Evolutionary conservation across 139 green algal species (phyloP), one percentile per base, ranked within the genome.

Genomic region (Closterium sp.): DNA sequence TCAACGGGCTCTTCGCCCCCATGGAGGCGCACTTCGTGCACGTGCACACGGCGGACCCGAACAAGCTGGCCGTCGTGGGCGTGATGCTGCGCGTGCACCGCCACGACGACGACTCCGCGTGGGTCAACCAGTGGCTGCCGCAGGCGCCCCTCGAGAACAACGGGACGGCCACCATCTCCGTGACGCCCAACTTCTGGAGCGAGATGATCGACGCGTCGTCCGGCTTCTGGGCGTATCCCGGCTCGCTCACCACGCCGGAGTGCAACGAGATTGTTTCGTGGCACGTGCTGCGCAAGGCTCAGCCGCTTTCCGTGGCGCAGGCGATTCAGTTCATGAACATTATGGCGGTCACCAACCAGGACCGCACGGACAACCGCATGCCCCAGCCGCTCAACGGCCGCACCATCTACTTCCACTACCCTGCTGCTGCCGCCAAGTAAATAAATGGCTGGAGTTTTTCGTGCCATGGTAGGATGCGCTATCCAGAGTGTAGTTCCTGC

Each of bases 1-100:
- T 92, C 45, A 86, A 92, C 45, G 89, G 89, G 73, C n/a, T 90
- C 1, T 92, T 92, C 70, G 31, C 21, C 21, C 29, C 89, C 27
- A 24, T 90, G n/a, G 70, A 92, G 70, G 89, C 21, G 73, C 89
- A 92, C 70, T 90, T 92, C 22, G 89, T 92, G 70, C 89, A 92
- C 89, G 27, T 38, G 28, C 11, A 79, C 70, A 30, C 27, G 17
- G 29, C 7, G 9, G 29, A 90, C 34, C 62, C 62, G n/a, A 45
- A 31, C 1, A 92, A 89, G 89, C 32, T 92, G 4, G 89, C 89
- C 30, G 89, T 92, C 17, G 45, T 92, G 70, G 89, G 89, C 32
- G 70, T 70, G 3, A 62, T 92, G 21, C 50, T 84, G 73, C 28
- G 31, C 70, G 24, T 92, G 31, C 73, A 91, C 70, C 89, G 29